Evolutionary conservation across 2,329 filamentous ascomycete species (phyloP).

Genomic region (Anisogramma anomala): DNA sequence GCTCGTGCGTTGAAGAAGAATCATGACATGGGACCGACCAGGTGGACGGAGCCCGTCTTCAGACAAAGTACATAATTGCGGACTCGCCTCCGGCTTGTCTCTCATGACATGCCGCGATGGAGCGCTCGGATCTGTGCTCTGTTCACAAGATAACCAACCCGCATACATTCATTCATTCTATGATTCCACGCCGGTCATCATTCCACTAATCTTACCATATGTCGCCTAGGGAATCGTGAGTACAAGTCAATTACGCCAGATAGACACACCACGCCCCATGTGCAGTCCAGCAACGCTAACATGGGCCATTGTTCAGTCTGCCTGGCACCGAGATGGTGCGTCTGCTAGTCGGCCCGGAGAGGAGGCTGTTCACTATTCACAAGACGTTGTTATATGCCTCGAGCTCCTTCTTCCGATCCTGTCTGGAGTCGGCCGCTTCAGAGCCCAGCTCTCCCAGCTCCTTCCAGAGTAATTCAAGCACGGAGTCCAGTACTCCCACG

Average conservation of each 20-base stretch:
- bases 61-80: conserved; percentile 15
- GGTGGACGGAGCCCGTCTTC: no score
- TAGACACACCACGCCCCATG: no score
- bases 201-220: conserved; percentile 5
- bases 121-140: neutral
- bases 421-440: conserved; percentile 26
- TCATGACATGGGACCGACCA: conserved; percentile 1
- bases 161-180: no score
- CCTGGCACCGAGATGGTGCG: conserved; percentile 19
- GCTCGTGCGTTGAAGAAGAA: neutral
- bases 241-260: no score
- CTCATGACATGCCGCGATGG: neutral
- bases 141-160: neutral
- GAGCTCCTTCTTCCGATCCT: conserved; percentile 37
- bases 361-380: conserved; percentile 31
- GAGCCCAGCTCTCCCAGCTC: conserved; percentile 16
- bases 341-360: conserved; percentile 31
- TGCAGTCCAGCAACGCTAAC: no score
- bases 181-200: no score
- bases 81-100: conserved; percentile 1
- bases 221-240: conserved; percentile 8
- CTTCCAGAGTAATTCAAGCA: conserved; percentile 3
- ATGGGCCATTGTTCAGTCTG: no score
- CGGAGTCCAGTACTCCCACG: conserved; percentile 20
- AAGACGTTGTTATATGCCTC: conserved; percentile 34